A percentile compares a stretch with the other conserved stretches of the same genome.
These are phyloP conservation scores for Globisporangium carolinianum DNA, from an alignment of 352 stramenopile genomes.

Conservation along the genomic window DNA sequence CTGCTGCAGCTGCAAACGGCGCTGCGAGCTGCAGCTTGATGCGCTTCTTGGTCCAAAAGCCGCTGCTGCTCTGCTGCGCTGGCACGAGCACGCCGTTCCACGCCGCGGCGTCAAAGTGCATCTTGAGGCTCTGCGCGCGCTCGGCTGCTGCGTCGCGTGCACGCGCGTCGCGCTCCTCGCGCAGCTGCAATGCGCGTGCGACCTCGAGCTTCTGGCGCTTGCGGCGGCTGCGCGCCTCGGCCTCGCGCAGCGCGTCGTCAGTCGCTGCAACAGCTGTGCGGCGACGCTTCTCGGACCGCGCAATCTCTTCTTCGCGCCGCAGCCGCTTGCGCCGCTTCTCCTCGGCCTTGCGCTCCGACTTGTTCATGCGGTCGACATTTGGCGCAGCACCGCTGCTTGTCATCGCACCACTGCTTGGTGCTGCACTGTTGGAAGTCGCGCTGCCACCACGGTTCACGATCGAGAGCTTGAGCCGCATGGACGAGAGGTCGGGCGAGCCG, in stretches of 20 bases:
- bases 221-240: slow-evolving; percentile 62
- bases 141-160: slow-evolving; percentile 39
- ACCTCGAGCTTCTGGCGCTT: slow-evolving; percentile 67
- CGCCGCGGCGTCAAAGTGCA: slow-evolving; percentile 52
- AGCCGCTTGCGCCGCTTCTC: slow-evolving; percentile 73
- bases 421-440: neutral
- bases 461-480: slow-evolving; percentile 54
- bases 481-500: slow-evolving; percentile 21
- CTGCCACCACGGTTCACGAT: slow-evolving; percentile 38
- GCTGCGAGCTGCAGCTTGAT: slow-evolving; percentile 43
- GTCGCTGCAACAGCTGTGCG: slow-evolving; percentile 72
- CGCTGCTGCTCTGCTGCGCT: slow-evolving; percentile 19
- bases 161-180: slow-evolving; percentile 56
- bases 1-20: slow-evolving; percentile 25
- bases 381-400: neutral
- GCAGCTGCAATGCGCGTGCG: slow-evolving; percentile 43
- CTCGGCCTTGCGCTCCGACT: slow-evolving; percentile 80
- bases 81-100: slow-evolving; percentile 51
- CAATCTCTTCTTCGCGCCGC: slow-evolving; percentile 73
- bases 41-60: slow-evolving; percentile 60
- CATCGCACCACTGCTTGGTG: neutral
- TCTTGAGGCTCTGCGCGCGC: slow-evolving; percentile 30
- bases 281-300: slow-evolving; percentile 61
- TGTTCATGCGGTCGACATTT: slow-evolving; percentile 74
- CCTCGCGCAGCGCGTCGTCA: slow-evolving; percentile 74